These are phyloP conservation scores for Abortiporus biennis DNA, from an alignment of 1,284 basidiomycete genomes.

Conservation along the genomic window DNA sequence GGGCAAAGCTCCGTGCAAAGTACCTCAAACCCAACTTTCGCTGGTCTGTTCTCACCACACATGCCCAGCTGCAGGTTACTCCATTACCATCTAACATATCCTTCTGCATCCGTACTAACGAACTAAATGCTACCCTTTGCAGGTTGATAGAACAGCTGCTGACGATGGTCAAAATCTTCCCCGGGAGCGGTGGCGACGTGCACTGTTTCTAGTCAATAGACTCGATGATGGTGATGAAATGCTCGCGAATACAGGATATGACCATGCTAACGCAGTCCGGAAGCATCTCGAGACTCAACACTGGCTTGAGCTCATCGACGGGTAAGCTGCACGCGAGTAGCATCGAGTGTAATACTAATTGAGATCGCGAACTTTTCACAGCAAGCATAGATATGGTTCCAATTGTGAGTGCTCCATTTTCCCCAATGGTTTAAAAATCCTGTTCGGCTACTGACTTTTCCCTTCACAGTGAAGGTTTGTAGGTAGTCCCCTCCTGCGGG, in stretches of 20 bases:
- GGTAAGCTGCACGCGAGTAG: constrained; percentile 24
- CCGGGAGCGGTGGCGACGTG: constrained; percentile 40
- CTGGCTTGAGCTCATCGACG: constrained; percentile 65
- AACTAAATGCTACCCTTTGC: too few species aligned
- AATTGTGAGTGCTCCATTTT: constrained; percentile 36
- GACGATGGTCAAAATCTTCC: constrained; percentile 37
- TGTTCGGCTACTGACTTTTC: not conserved
- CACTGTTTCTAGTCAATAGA: constrained; percentile 33
- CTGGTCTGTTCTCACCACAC: constrained; percentile 37
- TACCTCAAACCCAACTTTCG: constrained; percentile 31
- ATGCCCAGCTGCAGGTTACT: constrained; percentile 36
- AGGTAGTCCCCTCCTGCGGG: not conserved
- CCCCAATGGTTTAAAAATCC: not conserved
- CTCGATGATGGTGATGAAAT: constrained; percentile 39
- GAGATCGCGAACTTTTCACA: constrained; percentile 13
- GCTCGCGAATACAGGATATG: constrained; percentile 24
- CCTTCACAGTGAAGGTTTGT: constrained; percentile 35
- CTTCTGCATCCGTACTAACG: not conserved
- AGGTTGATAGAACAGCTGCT: constrained; percentile 36
- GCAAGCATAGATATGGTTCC: constrained; percentile 67
- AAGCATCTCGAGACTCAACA: constrained; percentile 55
- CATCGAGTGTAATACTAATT: not conserved
- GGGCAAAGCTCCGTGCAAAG: constrained; percentile 17
- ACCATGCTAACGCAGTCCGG: constrained; percentile 25
- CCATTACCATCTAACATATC: not conserved